Evolutionary conservation across 805 yeast species (phyloP).

Genomic region (Myxozyma mucilagina): DNA sequence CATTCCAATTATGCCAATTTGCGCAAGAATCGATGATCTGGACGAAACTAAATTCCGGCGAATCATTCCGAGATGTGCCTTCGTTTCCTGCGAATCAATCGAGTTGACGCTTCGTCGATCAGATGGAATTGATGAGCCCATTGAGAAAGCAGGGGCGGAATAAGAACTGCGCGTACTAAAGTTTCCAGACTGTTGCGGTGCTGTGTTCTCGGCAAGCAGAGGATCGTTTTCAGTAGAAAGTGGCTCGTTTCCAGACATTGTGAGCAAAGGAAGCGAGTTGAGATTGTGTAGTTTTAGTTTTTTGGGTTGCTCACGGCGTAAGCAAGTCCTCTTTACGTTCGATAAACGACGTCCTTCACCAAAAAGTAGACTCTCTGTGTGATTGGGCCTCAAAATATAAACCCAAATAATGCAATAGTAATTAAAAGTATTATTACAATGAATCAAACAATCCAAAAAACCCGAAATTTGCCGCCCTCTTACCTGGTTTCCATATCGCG

Average conservation of each 20-base stretch:
- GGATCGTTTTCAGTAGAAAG: not conserved
- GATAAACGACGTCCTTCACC: too few relatives aligned
- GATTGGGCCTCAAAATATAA: too few relatives aligned
- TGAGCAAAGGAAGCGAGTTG: not conserved
- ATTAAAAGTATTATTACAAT: too few relatives aligned
- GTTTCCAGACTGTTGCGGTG: not conserved
- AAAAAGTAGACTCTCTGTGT: too few relatives aligned
- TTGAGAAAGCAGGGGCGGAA: conserved; percentile 6
- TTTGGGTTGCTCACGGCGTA: too few relatives aligned
- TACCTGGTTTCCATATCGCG: too few relatives aligned
- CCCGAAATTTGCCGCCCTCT: too few relatives aligned
- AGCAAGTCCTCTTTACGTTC: too few relatives aligned
- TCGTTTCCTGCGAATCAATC: conserved; percentile 7
- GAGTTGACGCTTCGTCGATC: conserved; percentile 7
- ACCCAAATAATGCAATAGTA: too few relatives aligned
- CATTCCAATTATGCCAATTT: conserved; percentile 16
- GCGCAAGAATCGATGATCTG: conserved; percentile 24
- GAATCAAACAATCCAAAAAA: too few relatives aligned
- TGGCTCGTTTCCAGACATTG: not conserved
- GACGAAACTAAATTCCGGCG: conserved; percentile 17
- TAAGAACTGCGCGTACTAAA: conserved; percentile 7
- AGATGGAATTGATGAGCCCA: conserved; percentile 9
- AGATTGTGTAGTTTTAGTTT: too few relatives aligned
- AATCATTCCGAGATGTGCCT: conserved; percentile 8
- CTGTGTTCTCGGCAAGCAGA: not conserved